Conservation (phyloP, 1,139 yeast species). For the Saccharomyces hybrid region DNA sequence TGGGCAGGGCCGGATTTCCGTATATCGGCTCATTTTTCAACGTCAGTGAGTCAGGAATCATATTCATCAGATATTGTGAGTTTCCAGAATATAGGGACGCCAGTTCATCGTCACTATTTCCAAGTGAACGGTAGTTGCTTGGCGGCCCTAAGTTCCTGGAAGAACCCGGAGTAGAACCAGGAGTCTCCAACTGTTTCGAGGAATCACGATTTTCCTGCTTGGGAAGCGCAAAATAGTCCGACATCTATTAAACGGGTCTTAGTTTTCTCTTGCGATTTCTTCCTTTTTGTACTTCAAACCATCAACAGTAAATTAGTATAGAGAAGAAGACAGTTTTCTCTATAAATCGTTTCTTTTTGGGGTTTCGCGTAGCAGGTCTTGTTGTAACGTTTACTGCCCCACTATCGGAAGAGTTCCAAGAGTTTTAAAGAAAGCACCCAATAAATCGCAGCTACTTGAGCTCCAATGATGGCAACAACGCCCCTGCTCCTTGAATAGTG, state of each 20-base stretch:
- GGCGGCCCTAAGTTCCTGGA: conserved; percentile 6
- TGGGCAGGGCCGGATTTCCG: neutral
- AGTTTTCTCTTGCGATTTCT: neutral
- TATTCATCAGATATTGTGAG: conserved; percentile 19
- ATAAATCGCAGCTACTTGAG: neutral
- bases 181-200: neutral
- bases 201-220: neutral
- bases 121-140: conserved; percentile 6
- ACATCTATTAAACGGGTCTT: neutral
- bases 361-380: neutral
- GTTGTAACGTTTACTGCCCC: neutral
- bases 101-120: conserved; percentile 10
- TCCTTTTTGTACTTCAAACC: neutral
- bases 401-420: neutral
- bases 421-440: neutral
- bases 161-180: neutral
- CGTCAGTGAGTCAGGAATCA: conserved; percentile 16
- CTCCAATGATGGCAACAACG: neutral
- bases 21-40: conserved; percentile 7
- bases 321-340: neutral
- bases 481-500: neutral
- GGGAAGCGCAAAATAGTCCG: conserved; percentile 1
- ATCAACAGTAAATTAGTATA: neutral
- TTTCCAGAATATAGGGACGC: conserved; percentile 21
- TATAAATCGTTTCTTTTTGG: neutral